A percentile compares a stretch with the other conserved stretches of the same genome.
Conservation (phyloP, 768 basidiomycete species). For the Mycena vitilis region DNA sequence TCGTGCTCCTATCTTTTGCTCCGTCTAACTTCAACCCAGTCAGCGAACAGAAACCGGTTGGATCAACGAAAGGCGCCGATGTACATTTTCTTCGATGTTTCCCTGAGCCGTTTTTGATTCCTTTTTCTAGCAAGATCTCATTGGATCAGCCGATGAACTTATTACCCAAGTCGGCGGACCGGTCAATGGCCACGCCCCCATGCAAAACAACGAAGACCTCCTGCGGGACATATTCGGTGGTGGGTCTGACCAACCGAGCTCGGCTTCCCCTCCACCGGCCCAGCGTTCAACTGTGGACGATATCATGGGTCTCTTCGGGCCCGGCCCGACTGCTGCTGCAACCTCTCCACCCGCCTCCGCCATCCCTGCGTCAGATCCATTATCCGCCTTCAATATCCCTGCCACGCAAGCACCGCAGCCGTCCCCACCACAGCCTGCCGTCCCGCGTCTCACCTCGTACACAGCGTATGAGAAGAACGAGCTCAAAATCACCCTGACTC, state of each 20-base stretch:
- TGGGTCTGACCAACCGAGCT: constrained; percentile 44
- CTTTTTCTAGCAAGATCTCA: constrained; percentile 69
- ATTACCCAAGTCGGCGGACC: constrained; percentile 48
- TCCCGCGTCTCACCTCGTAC: constrained; percentile 75
- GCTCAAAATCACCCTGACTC: constrained; percentile 89
- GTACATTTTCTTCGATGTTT: constrained; percentile 50
- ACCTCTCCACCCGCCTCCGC: constrained; percentile 47
- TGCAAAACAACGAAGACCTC: constrained; percentile 83
- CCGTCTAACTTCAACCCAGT: constrained; percentile 59
- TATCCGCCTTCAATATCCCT: constrained; percentile 49
- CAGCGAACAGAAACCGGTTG: constrained; percentile 96
- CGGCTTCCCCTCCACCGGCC: constrained; percentile 56
- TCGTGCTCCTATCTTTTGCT: no score
- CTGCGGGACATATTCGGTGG: constrained; percentile 93
- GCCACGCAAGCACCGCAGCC: constrained; percentile 46
- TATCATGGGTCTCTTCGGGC: constrained; percentile 89
- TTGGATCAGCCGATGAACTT: constrained; percentile 77
- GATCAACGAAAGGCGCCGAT: constrained; percentile 89
- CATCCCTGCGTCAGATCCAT: constrained; percentile 51
- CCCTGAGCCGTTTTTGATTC: not conserved
- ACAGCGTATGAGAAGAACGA: constrained; percentile 94
- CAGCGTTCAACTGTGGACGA: constrained; percentile 81
- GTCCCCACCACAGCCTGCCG: constrained; percentile 51
- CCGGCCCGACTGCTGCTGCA: constrained; percentile 53
- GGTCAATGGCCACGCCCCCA: constrained; percentile 54